Evolutionary conservation across 106 monocot genomes (phyloP), one percentile per base, ranked within the genome.

Genomic region (Vanilla planifolia): DNA sequence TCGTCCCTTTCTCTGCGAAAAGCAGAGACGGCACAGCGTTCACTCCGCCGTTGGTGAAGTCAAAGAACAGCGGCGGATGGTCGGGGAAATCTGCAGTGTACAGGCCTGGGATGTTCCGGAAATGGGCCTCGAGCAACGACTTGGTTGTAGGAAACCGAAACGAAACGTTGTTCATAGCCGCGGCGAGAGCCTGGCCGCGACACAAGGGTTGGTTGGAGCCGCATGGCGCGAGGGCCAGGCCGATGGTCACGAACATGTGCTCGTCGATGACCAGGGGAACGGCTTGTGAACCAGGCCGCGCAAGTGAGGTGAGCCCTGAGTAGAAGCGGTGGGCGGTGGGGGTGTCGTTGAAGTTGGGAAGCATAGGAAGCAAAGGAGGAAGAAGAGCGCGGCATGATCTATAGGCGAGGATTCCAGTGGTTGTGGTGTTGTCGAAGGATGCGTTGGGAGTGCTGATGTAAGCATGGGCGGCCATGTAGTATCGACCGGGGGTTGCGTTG

Each of bases 101-200:
- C 2, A 82, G 50, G 8, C 75, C 79, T 6, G 23, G 24, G 20
- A 24, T 25, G 2, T 23, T 27, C 19, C 43, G 45, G 45, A 53
- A 79, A 6, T 63, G 77, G 11, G 90, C 85, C 46, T 91, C 82
- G 17, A 91, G 51, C 14, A 91, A 29, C 5, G 90, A 91, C n/a
- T 47, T 53, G 45, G 39, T 46, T 10, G 68, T 71, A 0, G 90
- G 90, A 19, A 79, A 68, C 43, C 29, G n/a, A 57, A 90, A 79
- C 1, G 90, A 90, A 0, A 74, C 33, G 61, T 90, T 90, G 76
- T 90, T 90, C 85, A 90, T 90, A 69, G 40, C 71, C 1, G 70
- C 90, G 1, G 76, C 69, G 4, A 82, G 0, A 0, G 71, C 61
- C 44, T 8, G 14, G 43, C 15, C 6, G 37, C 47, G 44, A 64